These are phyloP conservation scores for Fusarium sp. DNA, from an alignment of 2,329 filamentous ascomycete species.

Conservation along the genomic window DNA sequence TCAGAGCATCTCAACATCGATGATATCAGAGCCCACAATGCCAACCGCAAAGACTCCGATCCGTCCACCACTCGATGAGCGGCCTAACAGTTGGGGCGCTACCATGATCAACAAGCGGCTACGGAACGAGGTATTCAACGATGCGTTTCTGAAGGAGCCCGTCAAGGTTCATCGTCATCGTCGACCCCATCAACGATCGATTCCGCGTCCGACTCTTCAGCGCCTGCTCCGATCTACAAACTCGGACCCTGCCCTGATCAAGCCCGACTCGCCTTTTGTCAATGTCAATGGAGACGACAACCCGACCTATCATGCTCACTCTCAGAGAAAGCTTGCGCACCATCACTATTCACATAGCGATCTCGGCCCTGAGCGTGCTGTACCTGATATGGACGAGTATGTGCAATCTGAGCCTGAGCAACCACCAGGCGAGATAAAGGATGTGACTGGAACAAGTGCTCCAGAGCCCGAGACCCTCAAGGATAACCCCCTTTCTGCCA, in stretches of 20 bases:
- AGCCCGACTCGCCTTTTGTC: slow-evolving; percentile 29
- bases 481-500: slow-evolving; percentile 53
- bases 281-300: slow-evolving; percentile 13
- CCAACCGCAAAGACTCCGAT: slow-evolving; percentile 16
- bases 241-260: slow-evolving; percentile 57
- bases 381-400: slow-evolving; percentile 38
- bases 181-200: slow-evolving; percentile 74
- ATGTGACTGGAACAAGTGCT: slow-evolving; percentile 73
- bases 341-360: slow-evolving; percentile 50
- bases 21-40: slow-evolving; percentile 23
- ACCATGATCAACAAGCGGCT: slow-evolving; percentile 90
- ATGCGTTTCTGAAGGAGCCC: slow-evolving; percentile 87
- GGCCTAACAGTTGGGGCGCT: slow-evolving; percentile 83
- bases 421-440: slow-evolving; percentile 56
- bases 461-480: slow-evolving; percentile 70
- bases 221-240: slow-evolving; percentile 58
- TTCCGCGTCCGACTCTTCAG: slow-evolving; percentile 66
- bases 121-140: slow-evolving; percentile 90
- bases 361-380: slow-evolving; percentile 32
- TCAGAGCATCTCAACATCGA: slow-evolving; percentile 49
- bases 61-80: slow-evolving; percentile 62
- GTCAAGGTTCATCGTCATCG: slow-evolving; percentile 85
- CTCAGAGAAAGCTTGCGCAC: slow-evolving; percentile 25
- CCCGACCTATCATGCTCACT: background rate
- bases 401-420: slow-evolving; percentile 49